These are phyloP conservation scores for Trametes cingulata DNA, from an alignment of 768 basidiomycete genomes.

Conservation along the genomic window DNA sequence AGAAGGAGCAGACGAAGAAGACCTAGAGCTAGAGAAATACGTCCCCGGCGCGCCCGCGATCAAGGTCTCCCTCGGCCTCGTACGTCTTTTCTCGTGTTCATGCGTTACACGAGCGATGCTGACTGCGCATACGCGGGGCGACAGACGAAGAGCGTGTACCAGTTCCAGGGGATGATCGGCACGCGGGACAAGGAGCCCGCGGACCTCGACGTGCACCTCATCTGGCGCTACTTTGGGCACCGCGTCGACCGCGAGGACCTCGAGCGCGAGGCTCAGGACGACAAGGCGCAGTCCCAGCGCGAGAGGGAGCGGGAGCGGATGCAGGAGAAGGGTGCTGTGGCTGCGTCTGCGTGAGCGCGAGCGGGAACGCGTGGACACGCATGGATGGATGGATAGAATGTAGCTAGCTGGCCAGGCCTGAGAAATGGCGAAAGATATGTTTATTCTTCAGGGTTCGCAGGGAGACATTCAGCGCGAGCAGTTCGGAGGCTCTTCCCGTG, in stretches of 20 bases:
- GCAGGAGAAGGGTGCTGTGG: too few relatives aligned
- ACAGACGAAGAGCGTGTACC: slow-evolving; percentile 47
- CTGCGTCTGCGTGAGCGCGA: too few relatives aligned
- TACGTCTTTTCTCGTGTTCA: slow-evolving; percentile 31
- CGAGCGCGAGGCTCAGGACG: slow-evolving; percentile 1
- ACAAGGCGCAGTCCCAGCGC: neutral
- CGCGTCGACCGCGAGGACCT: slow-evolving; percentile 14
- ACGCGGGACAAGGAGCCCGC: slow-evolving; percentile 44
- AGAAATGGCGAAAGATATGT: too few relatives aligned
- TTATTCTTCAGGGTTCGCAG: too few relatives aligned
- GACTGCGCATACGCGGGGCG: neutral
- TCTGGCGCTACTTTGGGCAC: slow-evolving; percentile 42
- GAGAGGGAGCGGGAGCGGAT: too few relatives aligned
- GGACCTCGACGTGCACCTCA: slow-evolving; percentile 48
- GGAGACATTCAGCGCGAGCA: too few relatives aligned
- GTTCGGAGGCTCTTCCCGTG: too few relatives aligned
- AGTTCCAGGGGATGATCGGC: slow-evolving; percentile 46
- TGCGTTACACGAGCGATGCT: neutral
- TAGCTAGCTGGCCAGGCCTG: too few relatives aligned
- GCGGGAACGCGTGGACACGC: too few relatives aligned
- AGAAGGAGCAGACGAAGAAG: neutral
- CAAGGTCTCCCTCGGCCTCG: slow-evolving; percentile 63
- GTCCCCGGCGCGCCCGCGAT: slow-evolving; percentile 51
- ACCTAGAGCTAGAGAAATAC: slow-evolving; percentile 43
- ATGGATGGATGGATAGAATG: too few relatives aligned